Percentiles rank a stretch among this genome's conserved stretches.
These are phyloP conservation scores for Arthrobotrys entomopaga DNA, from an alignment of 2,329 filamentous ascomycete species.

Conservation along the genomic window DNA sequence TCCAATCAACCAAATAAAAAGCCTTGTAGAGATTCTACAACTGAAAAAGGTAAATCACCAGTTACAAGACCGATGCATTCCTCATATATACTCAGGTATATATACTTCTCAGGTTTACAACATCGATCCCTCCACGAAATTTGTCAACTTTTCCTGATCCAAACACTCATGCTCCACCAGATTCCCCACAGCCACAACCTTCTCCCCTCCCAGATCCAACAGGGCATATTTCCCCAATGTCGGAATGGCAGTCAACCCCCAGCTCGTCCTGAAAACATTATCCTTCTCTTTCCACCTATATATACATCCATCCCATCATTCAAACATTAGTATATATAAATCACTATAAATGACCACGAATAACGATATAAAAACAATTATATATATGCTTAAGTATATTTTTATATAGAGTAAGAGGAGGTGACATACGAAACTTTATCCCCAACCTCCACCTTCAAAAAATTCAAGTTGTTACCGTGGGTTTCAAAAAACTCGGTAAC, in stretches of 20 bases:
- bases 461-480: slow-evolving; percentile 57
- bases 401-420: slow-evolving; percentile 32
- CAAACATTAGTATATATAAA: background rate
- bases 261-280: slow-evolving; percentile 61
- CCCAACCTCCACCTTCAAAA: slow-evolving; percentile 61
- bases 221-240: slow-evolving; percentile 61
- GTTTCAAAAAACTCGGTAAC: slow-evolving; percentile 60
- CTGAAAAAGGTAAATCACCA: too few species aligned
- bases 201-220: slow-evolving; percentile 60
- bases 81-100: too few species aligned
- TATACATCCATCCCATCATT: background rate
- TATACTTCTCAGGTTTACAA: too few species aligned
- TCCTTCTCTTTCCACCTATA: slow-evolving; percentile 60
- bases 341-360: background rate
- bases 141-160: slow-evolving; percentile 17
- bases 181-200: slow-evolving; percentile 57
- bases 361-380: background rate
- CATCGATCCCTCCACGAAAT: background rate
- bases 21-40: too few species aligned
- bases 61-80: too few species aligned
- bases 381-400: too few species aligned
- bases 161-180: slow-evolving; percentile 36
- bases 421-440: slow-evolving; percentile 60
- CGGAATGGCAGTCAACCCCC: slow-evolving; percentile 61
- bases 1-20: too few species aligned